A percentile compares a stretch with the other conserved stretches of the same genome.
phyloP scores from a whole-genome alignment of 768 basidiomycete genomes.

The Leccinum longicurvipes region DNA sequence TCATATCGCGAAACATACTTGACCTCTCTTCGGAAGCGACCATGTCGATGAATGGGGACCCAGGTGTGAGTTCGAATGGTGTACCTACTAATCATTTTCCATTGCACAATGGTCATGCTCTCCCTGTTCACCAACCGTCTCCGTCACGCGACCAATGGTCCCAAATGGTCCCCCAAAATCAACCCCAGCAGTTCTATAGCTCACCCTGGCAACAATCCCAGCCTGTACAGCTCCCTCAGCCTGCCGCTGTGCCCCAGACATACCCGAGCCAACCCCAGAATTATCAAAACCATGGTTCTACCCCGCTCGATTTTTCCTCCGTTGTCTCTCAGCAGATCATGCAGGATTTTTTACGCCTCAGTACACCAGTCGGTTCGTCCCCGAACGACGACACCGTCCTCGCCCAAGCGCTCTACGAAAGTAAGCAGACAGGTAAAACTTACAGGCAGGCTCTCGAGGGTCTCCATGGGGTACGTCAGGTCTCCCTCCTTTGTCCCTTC shows the following conservation, averaged over 20 bases:
- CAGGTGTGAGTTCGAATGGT: constrained; percentile 13
- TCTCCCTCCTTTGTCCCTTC: not conserved
- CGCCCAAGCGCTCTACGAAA: constrained; percentile 42
- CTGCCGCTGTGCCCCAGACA: constrained; percentile 25
- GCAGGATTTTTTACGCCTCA: constrained; percentile 54
- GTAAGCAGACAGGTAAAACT: constrained; percentile 40
- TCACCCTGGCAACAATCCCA: constrained; percentile 34
- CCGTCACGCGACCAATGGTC: constrained; percentile 23
- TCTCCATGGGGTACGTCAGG: constrained; percentile 56
- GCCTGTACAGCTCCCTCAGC: constrained; percentile 33
- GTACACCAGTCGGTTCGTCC: constrained; percentile 47
- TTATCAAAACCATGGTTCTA: constrained; percentile 18
- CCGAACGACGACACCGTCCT: constrained; percentile 58
- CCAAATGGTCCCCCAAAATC: constrained; percentile 26
- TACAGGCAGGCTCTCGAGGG: constrained; percentile 67
- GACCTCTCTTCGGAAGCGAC: not conserved
- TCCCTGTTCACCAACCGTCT: constrained; percentile 19
- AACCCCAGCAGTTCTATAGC: constrained; percentile 27
- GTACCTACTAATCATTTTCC: constrained; percentile 14
- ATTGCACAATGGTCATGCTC: constrained; percentile 10
- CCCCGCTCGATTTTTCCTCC: constrained; percentile 33
- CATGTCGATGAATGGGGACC: constrained; percentile 14
- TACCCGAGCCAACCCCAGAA: constrained; percentile 19
- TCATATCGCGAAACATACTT: not conserved
- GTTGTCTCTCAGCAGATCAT: constrained; percentile 49